phyloP scores from a whole-genome alignment of 352 stramenopile genomes.

The Pythium coloratum region DNA sequence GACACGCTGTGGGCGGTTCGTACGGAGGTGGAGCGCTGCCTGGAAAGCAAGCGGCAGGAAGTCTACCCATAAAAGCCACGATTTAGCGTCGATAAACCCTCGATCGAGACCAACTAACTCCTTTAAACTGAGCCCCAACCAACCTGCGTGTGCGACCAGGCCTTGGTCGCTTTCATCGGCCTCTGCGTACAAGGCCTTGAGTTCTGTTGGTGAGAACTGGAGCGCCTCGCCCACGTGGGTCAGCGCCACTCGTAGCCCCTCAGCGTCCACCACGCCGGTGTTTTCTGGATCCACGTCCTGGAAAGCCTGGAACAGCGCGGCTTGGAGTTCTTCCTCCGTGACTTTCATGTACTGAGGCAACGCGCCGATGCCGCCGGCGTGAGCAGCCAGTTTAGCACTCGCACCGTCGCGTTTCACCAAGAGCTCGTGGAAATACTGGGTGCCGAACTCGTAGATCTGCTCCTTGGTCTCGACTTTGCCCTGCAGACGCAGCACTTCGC shows the following conservation, averaged over 20 bases:
- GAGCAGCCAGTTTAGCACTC: conserved; percentile 11
- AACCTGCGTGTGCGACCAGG: conserved; percentile 46
- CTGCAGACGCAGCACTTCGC: conserved; percentile 83
- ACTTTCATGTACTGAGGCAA: conserved; percentile 57
- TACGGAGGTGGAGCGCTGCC: conserved; percentile 42
- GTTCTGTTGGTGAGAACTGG: conserved; percentile 52
- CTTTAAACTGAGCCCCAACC: not conserved
- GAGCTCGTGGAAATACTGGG: conserved; percentile 72
- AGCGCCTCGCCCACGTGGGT: conserved; percentile 46
- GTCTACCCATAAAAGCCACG: conserved; percentile 21
- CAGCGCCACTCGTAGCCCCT: conserved; percentile 50
- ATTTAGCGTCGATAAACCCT: no score
- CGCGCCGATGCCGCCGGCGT: not conserved
- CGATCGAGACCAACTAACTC: no score
- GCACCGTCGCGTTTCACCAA: conserved; percentile 38
- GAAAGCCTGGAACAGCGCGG: conserved; percentile 43
- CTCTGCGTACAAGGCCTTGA: conserved; percentile 63
- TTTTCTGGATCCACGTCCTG: conserved; percentile 43
- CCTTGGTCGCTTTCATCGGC: conserved; percentile 65
- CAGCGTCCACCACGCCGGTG: conserved; percentile 39
- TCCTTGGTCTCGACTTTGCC: conserved; percentile 79
- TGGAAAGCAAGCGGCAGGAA: conserved; percentile 57
- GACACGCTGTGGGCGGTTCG: conserved; percentile 46
- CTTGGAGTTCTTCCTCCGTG: conserved; percentile 58
- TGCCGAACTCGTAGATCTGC: conserved; percentile 74